Evolutionary conservation across 1,284 basidiomycete genomes (phyloP).

Genomic region (Coniferiporia sulphurascens): DNA sequence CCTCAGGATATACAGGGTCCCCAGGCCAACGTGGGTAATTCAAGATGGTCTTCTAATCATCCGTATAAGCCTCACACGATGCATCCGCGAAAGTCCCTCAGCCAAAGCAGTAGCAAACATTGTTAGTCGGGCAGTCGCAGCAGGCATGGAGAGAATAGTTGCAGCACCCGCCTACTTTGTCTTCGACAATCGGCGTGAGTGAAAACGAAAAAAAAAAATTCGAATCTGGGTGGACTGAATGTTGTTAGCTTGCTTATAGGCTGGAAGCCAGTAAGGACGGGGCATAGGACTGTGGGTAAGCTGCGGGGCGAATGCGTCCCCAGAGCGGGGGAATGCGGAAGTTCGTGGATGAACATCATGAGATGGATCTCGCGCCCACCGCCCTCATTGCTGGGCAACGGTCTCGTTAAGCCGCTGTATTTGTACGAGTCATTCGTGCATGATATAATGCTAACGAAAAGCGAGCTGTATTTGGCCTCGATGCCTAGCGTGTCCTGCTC

Average conservation of each 20-base stretch:
- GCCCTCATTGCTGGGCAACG: neutral
- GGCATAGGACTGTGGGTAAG: constrained; percentile 11
- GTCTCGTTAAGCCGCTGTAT: neutral
- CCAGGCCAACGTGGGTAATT: neutral
- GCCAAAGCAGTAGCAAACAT: neutral
- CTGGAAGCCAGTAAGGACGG: constrained; percentile 6
- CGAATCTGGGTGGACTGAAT: no score
- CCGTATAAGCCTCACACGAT: neutral
- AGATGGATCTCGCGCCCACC: constrained; percentile 17
- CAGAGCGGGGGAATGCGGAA: constrained; percentile 20
- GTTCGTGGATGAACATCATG: constrained; percentile 15
- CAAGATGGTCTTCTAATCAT: neutral
- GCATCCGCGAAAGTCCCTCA: neutral
- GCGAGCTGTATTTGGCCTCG: neutral
- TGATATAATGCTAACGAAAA: neutral
- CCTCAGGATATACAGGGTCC: neutral
- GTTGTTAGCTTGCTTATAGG: neutral
- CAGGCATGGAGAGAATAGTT: constrained; percentile 6
- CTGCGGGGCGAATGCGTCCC: constrained; percentile 16
- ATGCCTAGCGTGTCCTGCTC: neutral
- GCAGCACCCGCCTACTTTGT: neutral
- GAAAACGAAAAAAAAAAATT: neutral
- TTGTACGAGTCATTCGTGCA: neutral
- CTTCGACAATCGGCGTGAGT: neutral
- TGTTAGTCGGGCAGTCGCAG: neutral